These are phyloP conservation scores for Globisporangium paroecandrum DNA, from an alignment of 352 stramenopile genomes.

Conservation along the genomic window DNA sequence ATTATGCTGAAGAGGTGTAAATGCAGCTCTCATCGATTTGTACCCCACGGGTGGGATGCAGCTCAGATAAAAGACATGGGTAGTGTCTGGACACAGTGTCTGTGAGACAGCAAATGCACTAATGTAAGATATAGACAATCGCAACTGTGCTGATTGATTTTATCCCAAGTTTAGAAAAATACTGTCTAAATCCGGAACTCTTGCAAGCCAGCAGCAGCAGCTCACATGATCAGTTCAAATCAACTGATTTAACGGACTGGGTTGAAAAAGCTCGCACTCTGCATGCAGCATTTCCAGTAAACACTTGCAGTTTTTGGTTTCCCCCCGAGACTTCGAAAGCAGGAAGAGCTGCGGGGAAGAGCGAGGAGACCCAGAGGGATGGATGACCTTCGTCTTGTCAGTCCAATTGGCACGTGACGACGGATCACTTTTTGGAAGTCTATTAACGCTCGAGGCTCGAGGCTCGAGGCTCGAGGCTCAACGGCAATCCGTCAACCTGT, in stretches of 20 bases:
- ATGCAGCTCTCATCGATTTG: not conserved
- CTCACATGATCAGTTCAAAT: too few relatives aligned
- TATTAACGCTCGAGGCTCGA: not conserved
- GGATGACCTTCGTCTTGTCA: not conserved
- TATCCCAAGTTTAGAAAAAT: too few relatives aligned
- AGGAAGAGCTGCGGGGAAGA: not conserved
- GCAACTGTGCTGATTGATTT: not conserved
- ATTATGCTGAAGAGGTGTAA: not conserved
- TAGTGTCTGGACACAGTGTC: not conserved
- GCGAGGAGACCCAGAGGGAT: not conserved
- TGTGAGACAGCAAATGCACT: too few relatives aligned
- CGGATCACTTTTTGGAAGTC: not conserved
- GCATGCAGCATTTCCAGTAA: not conserved
- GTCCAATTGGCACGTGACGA: not conserved
- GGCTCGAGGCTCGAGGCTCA: not conserved
- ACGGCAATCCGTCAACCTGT: not conserved
- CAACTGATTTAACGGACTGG: too few relatives aligned
- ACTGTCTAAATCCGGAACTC: too few relatives aligned
- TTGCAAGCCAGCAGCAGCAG: too few relatives aligned
- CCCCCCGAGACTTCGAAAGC: too few relatives aligned
- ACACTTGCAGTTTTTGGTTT: not conserved
- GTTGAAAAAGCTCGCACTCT: not conserved
- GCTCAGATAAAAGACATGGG: not conserved
- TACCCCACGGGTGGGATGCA: not conserved
- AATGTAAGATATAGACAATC: not conserved